Percentiles rank a stretch among this genome's conserved stretches.
phyloP scores from a whole-genome alignment of 1,139 yeast species.

The Kodamaea ohmeri region DNA sequence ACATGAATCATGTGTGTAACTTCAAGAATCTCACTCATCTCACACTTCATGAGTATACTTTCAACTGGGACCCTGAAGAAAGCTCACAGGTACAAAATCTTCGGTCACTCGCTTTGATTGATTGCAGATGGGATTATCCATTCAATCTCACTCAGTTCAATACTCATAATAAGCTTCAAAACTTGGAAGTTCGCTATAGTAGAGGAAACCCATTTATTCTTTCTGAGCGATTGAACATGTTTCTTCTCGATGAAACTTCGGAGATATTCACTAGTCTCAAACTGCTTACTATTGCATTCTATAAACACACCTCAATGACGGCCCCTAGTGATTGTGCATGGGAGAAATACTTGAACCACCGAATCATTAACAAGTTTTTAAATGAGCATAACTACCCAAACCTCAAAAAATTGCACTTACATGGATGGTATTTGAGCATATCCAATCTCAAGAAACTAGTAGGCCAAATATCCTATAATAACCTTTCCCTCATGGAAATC shows the following conservation, averaged over 20 bases:
- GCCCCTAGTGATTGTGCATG: slow-evolving; percentile 8
- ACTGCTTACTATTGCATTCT: slow-evolving; percentile 18
- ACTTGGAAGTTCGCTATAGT: slow-evolving; percentile 27
- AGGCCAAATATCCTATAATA: slow-evolving; percentile 8
- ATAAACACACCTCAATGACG: slow-evolving; percentile 7
- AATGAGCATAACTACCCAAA: slow-evolving; percentile 20
- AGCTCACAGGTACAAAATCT: slow-evolving; percentile 12
- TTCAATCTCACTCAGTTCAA: slow-evolving; percentile 37
- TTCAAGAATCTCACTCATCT: slow-evolving; percentile 23
- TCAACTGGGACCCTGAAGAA: slow-evolving; percentile 28
- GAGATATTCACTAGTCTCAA: slow-evolving; percentile 24
- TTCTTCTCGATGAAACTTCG: slow-evolving; percentile 21
- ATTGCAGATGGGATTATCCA: slow-evolving; percentile 49
- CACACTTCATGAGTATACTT: slow-evolving; percentile 30
- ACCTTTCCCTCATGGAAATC: slow-evolving; percentile 13
- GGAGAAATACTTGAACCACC: slow-evolving; percentile 11
- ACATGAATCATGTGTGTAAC: slow-evolving; percentile 30
- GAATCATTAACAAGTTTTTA: slow-evolving; percentile 19
- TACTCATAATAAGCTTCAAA: slow-evolving; percentile 20
- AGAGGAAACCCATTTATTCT: slow-evolving; percentile 32
- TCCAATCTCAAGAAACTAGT: slow-evolving; percentile 8
- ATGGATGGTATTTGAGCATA: slow-evolving; percentile 26
- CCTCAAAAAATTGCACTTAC: slow-evolving; percentile 19
- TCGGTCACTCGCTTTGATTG: slow-evolving; percentile 21
- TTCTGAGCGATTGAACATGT: slow-evolving; percentile 37